phyloP scores from a whole-genome alignment of 495 filamentous ascomycete genomes.

The Lindgomyces ingoldianus region DNA sequence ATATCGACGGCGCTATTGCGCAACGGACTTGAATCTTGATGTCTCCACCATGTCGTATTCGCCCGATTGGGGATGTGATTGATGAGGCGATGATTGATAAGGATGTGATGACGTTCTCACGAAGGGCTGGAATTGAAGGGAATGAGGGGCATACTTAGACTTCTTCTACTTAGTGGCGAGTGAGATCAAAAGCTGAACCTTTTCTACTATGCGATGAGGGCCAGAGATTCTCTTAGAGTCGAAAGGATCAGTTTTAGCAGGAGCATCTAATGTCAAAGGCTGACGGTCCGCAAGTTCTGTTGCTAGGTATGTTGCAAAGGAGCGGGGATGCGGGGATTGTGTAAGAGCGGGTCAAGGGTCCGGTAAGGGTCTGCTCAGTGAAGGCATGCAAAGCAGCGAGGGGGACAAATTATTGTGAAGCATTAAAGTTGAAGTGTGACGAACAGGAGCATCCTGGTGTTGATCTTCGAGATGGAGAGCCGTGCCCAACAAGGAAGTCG shows the following conservation, averaged over 20 bases:
- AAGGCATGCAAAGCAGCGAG: neutral
- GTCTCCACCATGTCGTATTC: neutral
- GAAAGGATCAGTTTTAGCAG: too few species aligned
- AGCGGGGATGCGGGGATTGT: neutral
- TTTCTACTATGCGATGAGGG: too few species aligned
- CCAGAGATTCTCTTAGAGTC: too few species aligned
- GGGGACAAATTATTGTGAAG: neutral
- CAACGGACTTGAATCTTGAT: too few species aligned
- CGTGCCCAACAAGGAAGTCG: constrained; percentile 10
- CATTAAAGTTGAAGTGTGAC: constrained; percentile 3
- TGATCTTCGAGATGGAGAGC: neutral
- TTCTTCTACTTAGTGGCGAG: too few species aligned
- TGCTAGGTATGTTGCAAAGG: neutral
- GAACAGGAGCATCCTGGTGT: constrained; percentile 1
- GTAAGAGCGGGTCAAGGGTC: neutral
- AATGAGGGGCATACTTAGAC: too few species aligned
- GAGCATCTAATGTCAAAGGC: too few species aligned
- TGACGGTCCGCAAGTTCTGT: neutral
- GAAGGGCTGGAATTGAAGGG: too few species aligned
- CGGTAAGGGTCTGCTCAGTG: neutral
- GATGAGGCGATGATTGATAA: neutral
- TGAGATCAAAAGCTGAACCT: too few species aligned
- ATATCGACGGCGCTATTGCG: too few species aligned
- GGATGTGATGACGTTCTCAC: neutral
- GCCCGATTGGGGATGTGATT: neutral